Conservation (phyloP, 1,284 basidiomycete species). For the Rhodotorula sp. region DNA sequence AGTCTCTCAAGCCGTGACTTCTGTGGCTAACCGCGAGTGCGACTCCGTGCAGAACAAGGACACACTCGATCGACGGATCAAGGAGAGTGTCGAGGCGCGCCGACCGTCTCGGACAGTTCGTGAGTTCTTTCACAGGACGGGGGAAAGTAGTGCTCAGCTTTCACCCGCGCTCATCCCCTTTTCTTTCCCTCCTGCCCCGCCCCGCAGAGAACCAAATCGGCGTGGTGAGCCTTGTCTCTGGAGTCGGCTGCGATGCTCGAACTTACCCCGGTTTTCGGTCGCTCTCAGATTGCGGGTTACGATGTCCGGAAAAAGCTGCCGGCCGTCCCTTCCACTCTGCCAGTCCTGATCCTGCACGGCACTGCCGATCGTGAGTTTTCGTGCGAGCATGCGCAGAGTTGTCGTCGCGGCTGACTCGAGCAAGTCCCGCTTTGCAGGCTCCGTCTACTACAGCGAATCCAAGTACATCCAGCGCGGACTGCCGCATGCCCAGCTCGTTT, state of each 20-base stretch:
- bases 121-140: neutral
- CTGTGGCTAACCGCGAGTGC: neutral
- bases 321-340: slow-evolving; percentile 21
- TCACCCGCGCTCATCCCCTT: neutral
- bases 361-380: slow-evolving; percentile 27
- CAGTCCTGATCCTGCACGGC: slow-evolving; percentile 35
- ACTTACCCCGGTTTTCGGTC: neutral
- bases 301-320: slow-evolving; percentile 28
- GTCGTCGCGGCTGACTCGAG: neutral
- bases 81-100: slow-evolving; percentile 14
- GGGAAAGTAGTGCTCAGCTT: too few species aligned
- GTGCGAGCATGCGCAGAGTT: too few species aligned
- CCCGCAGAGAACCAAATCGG: slow-evolving; percentile 22
- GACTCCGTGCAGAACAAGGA: slow-evolving; percentile 15
- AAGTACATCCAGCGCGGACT: slow-evolving; percentile 32
- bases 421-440: slow-evolving; percentile 12
- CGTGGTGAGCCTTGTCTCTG: slow-evolving; percentile 3
- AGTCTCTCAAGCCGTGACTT: neutral
- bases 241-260: fast-evolving
- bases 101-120: slow-evolving; percentile 23
- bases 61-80: slow-evolving; percentile 13
- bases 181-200: too few species aligned
- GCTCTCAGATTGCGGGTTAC: slow-evolving; percentile 32
- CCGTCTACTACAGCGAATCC: slow-evolving; percentile 35
- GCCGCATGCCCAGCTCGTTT: slow-evolving; percentile 29